Evolutionary conservation across 306 rosid genomes (phyloP).

Genomic region (Cucurbita moschata): DNA sequence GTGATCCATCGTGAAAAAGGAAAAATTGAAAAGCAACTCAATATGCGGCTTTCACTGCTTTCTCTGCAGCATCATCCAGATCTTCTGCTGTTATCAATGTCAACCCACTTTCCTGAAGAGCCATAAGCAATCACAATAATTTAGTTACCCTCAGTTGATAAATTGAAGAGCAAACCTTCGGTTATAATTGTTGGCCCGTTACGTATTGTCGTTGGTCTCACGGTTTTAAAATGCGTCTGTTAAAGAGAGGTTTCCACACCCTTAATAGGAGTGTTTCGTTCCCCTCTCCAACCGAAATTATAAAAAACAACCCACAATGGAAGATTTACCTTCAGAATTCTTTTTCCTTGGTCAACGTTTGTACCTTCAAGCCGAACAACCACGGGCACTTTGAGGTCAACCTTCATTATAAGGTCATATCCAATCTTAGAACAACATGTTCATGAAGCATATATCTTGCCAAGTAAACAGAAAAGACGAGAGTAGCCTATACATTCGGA

Average conservation of each 20-base stretch:
- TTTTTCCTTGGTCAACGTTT: constrained; percentile 87
- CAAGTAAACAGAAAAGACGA: neutral
- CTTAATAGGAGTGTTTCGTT: no score
- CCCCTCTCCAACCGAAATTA: no score
- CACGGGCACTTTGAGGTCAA: constrained; percentile 81
- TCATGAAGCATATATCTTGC: neutral
- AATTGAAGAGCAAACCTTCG: neutral
- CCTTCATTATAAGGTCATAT: constrained; percentile 30
- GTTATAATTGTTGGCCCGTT: neutral
- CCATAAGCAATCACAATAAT: constrained; percentile 9
- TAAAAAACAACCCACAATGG: neutral
- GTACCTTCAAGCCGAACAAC: constrained; percentile 98
- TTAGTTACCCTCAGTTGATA: neutral
- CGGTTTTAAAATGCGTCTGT: no score
- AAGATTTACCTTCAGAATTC: constrained; percentile 56
- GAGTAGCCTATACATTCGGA: neutral
- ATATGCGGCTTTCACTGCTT: constrained; percentile 73
- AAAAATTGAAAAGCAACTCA: constrained; percentile 20
- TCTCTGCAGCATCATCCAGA: constrained; percentile 93
- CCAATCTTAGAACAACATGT: neutral
- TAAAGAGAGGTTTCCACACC: no score
- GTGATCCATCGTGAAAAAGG: constrained; percentile 7
- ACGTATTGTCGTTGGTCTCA: no score
- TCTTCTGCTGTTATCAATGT: constrained; percentile 84
- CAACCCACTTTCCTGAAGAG: constrained; percentile 86